phyloP scores from a whole-genome alignment of 495 filamentous ascomycete species.

The Hyaloscypha bicolor region DNA sequence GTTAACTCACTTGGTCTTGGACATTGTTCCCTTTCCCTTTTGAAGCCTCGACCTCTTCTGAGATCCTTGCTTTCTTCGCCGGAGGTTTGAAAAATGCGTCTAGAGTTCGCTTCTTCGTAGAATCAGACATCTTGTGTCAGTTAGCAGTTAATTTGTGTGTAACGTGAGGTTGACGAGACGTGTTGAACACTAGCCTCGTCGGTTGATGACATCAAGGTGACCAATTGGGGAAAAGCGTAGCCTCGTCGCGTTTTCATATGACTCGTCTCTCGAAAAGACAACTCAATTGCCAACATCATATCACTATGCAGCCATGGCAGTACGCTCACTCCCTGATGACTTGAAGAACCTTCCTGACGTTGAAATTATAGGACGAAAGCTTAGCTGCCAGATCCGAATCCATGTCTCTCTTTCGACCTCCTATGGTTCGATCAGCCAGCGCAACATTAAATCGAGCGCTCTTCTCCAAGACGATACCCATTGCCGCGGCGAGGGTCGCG shows the following conservation, averaged over 20 bases:
- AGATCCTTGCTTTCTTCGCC: constrained; percentile 39
- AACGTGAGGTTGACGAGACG: not conserved
- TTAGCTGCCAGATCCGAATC: constrained; percentile 8
- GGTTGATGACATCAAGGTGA: constrained; percentile 13
- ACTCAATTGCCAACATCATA: constrained; percentile 1
- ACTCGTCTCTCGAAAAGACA: constrained; percentile 1
- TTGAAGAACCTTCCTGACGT: not conserved
- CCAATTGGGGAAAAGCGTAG: not conserved
- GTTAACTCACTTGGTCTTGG: not conserved
- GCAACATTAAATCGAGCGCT: constrained; percentile 85
- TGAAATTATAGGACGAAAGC: constrained; percentile 15
- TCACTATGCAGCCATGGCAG: constrained; percentile 29
- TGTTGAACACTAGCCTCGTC: constrained; percentile 13
- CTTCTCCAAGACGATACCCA: constrained; percentile 72
- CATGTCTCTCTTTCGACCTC: constrained; percentile 65
- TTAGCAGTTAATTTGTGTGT: not conserved
- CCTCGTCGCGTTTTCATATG: constrained; percentile 17
- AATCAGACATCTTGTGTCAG: constrained; percentile 23
- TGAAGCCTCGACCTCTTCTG: constrained; percentile 1
- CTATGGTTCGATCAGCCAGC: constrained; percentile 67
- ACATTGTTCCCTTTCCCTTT: not conserved
- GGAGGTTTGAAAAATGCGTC: constrained; percentile 53
- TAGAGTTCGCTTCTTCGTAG: constrained; percentile 49
- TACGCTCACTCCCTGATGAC: not conserved
- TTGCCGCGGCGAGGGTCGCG: constrained; percentile 77